Conservation (phyloP, 306 rosid genomes). For the Senna siamea region DNA sequence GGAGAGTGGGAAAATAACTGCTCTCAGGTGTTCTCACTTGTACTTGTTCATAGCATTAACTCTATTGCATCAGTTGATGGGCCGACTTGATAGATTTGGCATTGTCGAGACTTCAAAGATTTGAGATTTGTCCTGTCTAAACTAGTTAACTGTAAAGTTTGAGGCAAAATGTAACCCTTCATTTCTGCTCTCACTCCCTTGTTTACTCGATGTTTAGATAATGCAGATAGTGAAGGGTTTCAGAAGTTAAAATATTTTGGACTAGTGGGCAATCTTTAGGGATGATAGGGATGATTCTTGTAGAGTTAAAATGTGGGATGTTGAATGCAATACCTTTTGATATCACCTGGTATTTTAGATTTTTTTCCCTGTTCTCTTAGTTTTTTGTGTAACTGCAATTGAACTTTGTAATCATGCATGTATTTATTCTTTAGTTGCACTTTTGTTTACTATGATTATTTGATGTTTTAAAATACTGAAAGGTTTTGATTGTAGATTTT, state of each 20-base stretch:
- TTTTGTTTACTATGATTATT: slow-evolving; percentile 14
- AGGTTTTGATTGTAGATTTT: slow-evolving; percentile 34
- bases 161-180: neutral
- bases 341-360: neutral
- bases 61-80: neutral
- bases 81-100: neutral
- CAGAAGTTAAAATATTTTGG: neutral
- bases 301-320: slow-evolving; percentile 3
- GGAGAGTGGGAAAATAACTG: neutral
- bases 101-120: slow-evolving; percentile 9
- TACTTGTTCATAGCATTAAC: neutral
- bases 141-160: neutral
- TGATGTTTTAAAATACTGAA: slow-evolving; percentile 35
- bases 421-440: slow-evolving; percentile 12
- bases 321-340: neutral
- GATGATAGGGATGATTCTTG: slow-evolving; percentile 19
- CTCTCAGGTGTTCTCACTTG: neutral
- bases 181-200: neutral
- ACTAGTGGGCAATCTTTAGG: neutral
- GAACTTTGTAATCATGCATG: slow-evolving; percentile 26
- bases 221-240: slow-evolving; percentile 6
- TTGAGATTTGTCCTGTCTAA: slow-evolving; percentile 1
- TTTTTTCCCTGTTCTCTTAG: neutral
- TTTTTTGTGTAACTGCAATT: neutral
- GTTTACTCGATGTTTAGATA: neutral